Percentiles rank a stretch among this genome's conserved stretches.
Evolutionary conservation across 1,284 basidiomycete species (phyloP).

Genomic region (Boletellus deceptivus): DNA sequence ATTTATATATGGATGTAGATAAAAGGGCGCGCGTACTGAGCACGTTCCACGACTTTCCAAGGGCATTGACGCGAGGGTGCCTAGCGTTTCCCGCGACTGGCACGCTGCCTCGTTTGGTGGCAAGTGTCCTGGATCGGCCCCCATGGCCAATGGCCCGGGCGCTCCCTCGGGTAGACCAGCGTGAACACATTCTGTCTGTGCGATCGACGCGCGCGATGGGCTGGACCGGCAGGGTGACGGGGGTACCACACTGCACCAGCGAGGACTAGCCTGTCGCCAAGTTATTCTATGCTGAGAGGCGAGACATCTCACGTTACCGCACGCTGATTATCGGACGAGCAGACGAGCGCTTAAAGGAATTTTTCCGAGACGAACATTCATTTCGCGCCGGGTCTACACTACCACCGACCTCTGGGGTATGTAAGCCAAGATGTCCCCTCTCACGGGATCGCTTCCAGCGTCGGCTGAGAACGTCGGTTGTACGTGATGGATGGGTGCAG

Average conservation of each 20-base stretch:
- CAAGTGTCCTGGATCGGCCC: not conserved
- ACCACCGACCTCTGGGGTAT: not conserved
- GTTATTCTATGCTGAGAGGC: not conserved
- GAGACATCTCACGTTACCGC: not conserved
- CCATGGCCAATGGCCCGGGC: no score
- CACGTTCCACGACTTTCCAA: not conserved
- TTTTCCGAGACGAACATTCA: not conserved
- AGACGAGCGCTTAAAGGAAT: not conserved
- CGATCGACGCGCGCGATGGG: not conserved
- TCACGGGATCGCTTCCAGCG: constrained; percentile 8
- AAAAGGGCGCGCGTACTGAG: not conserved
- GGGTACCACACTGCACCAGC: not conserved
- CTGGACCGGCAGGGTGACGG: not conserved
- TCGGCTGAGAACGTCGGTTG: not conserved
- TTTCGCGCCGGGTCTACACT: not conserved
- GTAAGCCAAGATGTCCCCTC: constrained; percentile 4
- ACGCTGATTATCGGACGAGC: constrained; percentile 5
- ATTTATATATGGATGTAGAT: constrained; percentile 10
- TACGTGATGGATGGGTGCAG: constrained; percentile 16
- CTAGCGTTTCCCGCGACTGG: not conserved
- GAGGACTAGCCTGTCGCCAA: not conserved
- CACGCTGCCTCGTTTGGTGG: not conserved
- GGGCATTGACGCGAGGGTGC: not conserved
- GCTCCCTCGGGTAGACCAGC: no score
- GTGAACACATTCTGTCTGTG: no score